These are phyloP conservation scores for Fusarium sp. DNA, from an alignment of 2,329 filamentous ascomycete genomes.

Conservation along the genomic window DNA sequence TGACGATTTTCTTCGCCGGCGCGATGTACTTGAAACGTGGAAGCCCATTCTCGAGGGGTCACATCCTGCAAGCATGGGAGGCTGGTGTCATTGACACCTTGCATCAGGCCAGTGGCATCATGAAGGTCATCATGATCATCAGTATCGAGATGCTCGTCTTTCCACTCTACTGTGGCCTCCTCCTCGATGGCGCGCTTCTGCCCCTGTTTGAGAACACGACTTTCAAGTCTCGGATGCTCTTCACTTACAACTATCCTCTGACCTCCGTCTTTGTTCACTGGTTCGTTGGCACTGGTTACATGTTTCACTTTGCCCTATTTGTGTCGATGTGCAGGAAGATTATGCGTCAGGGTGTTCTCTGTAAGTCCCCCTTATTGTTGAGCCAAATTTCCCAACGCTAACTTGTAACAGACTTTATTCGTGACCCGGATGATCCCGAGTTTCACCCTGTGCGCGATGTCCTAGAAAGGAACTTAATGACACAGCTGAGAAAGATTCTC, in stretches of 20 bases:
- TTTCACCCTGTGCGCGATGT: slow-evolving; percentile 98
- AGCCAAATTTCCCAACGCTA: neutral
- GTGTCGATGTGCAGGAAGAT: slow-evolving; percentile 99
- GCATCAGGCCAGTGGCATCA: slow-evolving; percentile 93
- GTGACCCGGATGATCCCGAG: slow-evolving; percentile 96
- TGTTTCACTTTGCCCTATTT: slow-evolving; percentile 99
- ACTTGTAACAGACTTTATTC: slow-evolving; percentile 81
- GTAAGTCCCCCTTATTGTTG: slow-evolving; percentile 63
- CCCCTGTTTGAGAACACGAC: slow-evolving; percentile 89
- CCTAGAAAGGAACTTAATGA: slow-evolving; percentile 89
- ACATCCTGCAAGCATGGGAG: slow-evolving; percentile 74
- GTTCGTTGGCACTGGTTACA: slow-evolving; percentile 98
- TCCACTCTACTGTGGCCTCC: slow-evolving; percentile 91
- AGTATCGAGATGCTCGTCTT: slow-evolving; percentile 99
- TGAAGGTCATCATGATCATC: slow-evolving; percentile 98
- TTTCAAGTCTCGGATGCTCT: slow-evolving; percentile 80
- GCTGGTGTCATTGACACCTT: slow-evolving; percentile 84
- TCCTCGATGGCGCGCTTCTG: slow-evolving; percentile 88
- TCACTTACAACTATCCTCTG: slow-evolving; percentile 82
- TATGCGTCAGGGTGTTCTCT: slow-evolving; percentile 92
- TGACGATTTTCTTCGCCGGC: slow-evolving; percentile 79
- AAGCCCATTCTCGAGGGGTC: slow-evolving; percentile 72
- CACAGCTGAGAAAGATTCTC: slow-evolving; percentile 93
- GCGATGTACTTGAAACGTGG: slow-evolving; percentile 83
- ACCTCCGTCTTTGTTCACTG: slow-evolving; percentile 97